A percentile compares a stretch with the other conserved stretches of the same genome.
Conservation (phyloP, 1,284 basidiomycete genomes). For the Ceratobasidium sp. region DNA sequence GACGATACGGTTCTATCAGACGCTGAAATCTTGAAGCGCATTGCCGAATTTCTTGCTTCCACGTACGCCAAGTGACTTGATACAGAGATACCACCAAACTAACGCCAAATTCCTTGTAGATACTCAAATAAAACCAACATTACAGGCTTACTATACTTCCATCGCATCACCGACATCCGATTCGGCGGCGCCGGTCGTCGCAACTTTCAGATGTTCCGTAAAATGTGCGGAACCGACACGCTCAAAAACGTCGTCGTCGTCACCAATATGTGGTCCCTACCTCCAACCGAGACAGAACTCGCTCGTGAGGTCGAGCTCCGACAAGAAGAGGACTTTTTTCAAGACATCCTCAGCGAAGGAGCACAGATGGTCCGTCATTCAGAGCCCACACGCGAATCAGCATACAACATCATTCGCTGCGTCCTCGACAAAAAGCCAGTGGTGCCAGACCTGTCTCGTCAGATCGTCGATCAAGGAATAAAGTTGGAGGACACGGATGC, state of each 20-base stretch:
- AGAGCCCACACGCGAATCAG: neutral
- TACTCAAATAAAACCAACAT: conserved; percentile 54
- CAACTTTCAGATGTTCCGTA: conserved; percentile 66
- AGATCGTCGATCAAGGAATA: conserved; percentile 16
- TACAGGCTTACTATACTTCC: conserved; percentile 68
- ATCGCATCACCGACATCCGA: conserved; percentile 67
- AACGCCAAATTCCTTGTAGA: neutral
- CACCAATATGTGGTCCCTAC: conserved; percentile 65
- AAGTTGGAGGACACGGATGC: conserved; percentile 8
- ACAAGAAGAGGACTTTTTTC: conserved; percentile 16
- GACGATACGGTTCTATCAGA: conserved; percentile 60
- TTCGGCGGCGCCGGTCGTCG: conserved; percentile 66
- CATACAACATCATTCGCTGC: conserved; percentile 1
- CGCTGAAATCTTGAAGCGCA: conserved; percentile 59
- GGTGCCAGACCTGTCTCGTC: neutral
- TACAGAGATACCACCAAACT: neutral
- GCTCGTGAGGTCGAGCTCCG: conserved; percentile 2
- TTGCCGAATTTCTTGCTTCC: conserved; percentile 56
- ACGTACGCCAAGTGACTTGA: conserved; percentile 34
- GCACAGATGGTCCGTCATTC: neutral
- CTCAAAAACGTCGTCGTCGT: conserved; percentile 65
- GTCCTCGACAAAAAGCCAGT: neutral
- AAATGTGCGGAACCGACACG: conserved; percentile 65
- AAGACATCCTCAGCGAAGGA: neutral
- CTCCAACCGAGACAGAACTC: neutral